Percentiles rank a stretch among this genome's conserved stretches.
phyloP scores from a whole-genome alignment of 306 rosid genomes.

The Trichosanthes cucumerina region DNA sequence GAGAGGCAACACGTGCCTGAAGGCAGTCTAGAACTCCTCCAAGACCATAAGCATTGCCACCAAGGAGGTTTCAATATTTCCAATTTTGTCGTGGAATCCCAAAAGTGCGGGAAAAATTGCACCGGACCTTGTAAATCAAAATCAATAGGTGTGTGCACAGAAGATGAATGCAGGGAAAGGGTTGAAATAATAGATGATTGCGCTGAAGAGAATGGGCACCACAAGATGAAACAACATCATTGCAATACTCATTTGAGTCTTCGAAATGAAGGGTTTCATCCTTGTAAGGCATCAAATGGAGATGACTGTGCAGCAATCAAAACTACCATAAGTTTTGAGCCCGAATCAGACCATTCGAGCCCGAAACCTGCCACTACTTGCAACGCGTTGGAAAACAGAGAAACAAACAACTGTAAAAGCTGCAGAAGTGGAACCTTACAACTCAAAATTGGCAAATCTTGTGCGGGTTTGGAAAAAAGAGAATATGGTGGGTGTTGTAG shows the following conservation, averaged over 20 bases:
- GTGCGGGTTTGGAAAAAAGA: constrained; percentile 47
- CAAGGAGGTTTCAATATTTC: neutral
- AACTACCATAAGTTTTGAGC: constrained; percentile 22
- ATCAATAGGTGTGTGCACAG: neutral
- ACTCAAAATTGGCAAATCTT: constrained; percentile 19
- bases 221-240: neutral
- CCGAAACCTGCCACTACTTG: neutral
- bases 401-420: constrained; percentile 22
- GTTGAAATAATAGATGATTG: neutral
- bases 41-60: constrained; percentile 5
- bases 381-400: constrained; percentile 1
- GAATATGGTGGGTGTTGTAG: constrained; percentile 59
- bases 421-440: constrained; percentile 17
- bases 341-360: constrained; percentile 8
- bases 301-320: constrained; percentile 5
- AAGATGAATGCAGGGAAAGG: neutral
- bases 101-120: neutral
- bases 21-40: constrained; percentile 12
- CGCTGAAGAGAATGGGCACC: neutral
- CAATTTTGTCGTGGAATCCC: neutral
- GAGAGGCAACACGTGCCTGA: constrained; percentile 11
- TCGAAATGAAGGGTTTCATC: neutral
- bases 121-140: neutral
- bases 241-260: neutral
- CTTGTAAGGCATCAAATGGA: neutral